Evolutionary conservation across 2,329 filamentous ascomycete species (phyloP).

Genomic region (Periconia sp.): DNA sequence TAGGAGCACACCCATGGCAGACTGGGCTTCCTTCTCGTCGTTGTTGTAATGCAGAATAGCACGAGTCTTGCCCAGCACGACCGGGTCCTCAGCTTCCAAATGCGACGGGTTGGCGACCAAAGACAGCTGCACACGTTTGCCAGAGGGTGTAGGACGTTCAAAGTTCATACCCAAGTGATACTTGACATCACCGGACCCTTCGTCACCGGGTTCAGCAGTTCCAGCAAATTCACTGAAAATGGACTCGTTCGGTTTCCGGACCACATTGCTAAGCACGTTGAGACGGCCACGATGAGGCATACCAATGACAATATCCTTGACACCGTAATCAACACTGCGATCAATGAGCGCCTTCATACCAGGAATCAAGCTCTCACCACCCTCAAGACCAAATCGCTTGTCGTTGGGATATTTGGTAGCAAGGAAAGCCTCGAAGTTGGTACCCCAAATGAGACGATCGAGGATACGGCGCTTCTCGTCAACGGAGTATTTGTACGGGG

Average conservation of each 20-base stretch:
- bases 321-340: conserved; percentile 94
- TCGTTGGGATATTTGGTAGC: conserved; percentile 99
- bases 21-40: conserved; percentile 84
- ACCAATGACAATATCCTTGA: conserved; percentile 98
- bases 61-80: conserved; percentile 94
- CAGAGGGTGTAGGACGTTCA: conserved; percentile 94
- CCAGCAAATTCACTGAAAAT: conserved; percentile 99
- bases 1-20: conserved; percentile 92
- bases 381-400: conserved; percentile 98
- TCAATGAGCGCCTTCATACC: conserved; percentile 99
- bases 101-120: conserved; percentile 98
- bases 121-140: conserved; percentile 98
- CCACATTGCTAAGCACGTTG: conserved; percentile 97
- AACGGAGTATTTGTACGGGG: conserved; percentile 94
- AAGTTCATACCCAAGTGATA: conserved; percentile 99
- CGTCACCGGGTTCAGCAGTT: conserved; percentile 81
- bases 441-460: conserved; percentile 97
- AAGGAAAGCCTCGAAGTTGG: conserved; percentile 93
- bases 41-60: conserved; percentile 99
- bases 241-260: conserved; percentile 98
- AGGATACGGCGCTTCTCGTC: conserved; percentile 98
- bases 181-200: conserved; percentile 98
- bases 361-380: conserved; percentile 93
- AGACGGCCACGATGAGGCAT: conserved; percentile 99
- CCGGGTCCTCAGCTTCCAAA: conserved; percentile 95